A percentile compares a stretch with the other conserved stretches of the same genome.
These are phyloP conservation scores for Moesziomyces antarcticus DNA, from an alignment of 1,284 basidiomycete genomes.

Conservation along the genomic window DNA sequence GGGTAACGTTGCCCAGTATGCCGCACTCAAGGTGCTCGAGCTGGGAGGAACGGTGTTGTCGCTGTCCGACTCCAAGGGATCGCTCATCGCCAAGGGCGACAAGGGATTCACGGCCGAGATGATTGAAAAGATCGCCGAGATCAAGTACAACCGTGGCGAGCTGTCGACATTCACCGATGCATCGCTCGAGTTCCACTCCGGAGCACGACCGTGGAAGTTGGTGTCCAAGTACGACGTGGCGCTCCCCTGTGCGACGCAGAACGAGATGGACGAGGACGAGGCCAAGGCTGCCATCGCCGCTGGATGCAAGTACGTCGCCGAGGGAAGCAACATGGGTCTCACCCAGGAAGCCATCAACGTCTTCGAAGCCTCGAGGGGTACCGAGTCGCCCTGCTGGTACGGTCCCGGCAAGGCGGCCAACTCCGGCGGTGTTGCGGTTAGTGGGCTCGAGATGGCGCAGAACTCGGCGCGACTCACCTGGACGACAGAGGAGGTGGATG, in stretches of 20 bases:
- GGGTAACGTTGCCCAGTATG: constrained; percentile 81
- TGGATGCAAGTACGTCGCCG: constrained; percentile 79
- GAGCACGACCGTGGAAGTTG: constrained; percentile 79
- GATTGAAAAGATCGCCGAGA: constrained; percentile 69
- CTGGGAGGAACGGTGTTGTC: constrained; percentile 80
- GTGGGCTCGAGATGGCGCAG: constrained; percentile 84
- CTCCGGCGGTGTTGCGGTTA: constrained; percentile 71
- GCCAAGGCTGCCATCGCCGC: constrained; percentile 78
- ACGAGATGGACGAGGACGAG: constrained; percentile 79
- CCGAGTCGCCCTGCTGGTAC: constrained; percentile 42
- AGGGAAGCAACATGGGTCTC: constrained; percentile 75
- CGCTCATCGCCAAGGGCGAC: constrained; percentile 73
- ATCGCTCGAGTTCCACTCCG: constrained; percentile 59
- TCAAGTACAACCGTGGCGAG: constrained; percentile 77
- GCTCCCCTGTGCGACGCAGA: constrained; percentile 81
- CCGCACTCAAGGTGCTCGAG: constrained; percentile 82
- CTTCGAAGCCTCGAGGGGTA: constrained; percentile 75
- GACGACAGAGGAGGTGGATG: constrained; percentile 78
- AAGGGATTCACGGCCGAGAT: constrained; percentile 70
- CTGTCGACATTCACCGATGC: constrained; percentile 49
- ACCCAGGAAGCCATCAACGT: constrained; percentile 76
- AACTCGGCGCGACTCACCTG: constrained; percentile 73
- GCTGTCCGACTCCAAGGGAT: constrained; percentile 82
- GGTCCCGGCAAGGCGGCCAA: constrained; percentile 58
- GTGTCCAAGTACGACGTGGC: constrained; percentile 76